Conservation (phyloP, 2,329 filamentous ascomycete species). For the Metarhizium sp. region DNA sequence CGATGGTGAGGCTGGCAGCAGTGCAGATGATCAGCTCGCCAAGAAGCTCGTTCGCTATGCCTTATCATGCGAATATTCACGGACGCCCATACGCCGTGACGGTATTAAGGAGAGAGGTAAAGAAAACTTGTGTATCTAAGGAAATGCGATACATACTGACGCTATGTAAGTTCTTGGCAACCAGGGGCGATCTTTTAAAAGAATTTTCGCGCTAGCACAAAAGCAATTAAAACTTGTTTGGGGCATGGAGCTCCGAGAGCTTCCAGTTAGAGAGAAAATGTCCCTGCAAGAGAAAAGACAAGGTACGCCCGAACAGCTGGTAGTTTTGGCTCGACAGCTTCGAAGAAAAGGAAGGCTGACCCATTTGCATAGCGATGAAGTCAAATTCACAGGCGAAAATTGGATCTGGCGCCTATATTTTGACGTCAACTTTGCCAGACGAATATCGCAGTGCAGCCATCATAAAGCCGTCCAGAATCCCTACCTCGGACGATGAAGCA, state of each 20-base stretch:
- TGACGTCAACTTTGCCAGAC: constrained; percentile 63
- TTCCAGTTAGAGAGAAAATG: constrained; percentile 72
- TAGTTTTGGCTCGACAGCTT: too few relatives aligned
- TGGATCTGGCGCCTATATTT: constrained; percentile 63
- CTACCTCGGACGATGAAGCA: constrained; percentile 60
- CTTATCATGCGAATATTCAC: constrained; percentile 55
- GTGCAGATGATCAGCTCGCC: constrained; percentile 41
- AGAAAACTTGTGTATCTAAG: background rate
- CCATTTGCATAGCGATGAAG: constrained; percentile 24
- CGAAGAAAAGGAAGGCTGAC: constrained; percentile 7
- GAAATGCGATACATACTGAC: background rate
- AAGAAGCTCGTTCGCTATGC: constrained; percentile 63
- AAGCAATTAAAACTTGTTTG: constrained; percentile 60
- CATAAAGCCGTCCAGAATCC: constrained; percentile 56
- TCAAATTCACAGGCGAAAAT: constrained; percentile 42
- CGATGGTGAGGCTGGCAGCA: constrained; percentile 22
- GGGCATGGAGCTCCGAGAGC: constrained; percentile 86
- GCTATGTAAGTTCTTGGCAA: constrained; percentile 55
- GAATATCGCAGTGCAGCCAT: constrained; percentile 59
- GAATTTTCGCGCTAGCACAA: constrained; percentile 71
- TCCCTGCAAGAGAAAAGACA: constrained; percentile 69
- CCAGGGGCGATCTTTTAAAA: constrained; percentile 60
- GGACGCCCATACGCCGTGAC: constrained; percentile 49
- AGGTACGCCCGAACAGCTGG: constrained; percentile 35
- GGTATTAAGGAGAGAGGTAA: constrained; percentile 56